phyloP scores from a whole-genome alignment of 106 monocot genomes.

The Platanthera zijinensis region DNA sequence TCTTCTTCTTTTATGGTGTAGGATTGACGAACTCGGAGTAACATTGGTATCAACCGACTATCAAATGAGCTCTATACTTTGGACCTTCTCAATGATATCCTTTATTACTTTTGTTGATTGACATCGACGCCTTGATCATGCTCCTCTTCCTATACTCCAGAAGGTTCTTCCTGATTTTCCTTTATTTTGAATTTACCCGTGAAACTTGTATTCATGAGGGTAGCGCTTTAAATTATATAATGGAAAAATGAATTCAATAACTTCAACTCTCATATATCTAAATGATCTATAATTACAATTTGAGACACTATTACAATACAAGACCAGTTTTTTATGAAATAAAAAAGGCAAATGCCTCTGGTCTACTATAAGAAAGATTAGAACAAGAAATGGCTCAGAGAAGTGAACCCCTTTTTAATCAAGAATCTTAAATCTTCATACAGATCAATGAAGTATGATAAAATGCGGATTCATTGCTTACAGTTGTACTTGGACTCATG shows the following conservation, averaged over 20 bases:
- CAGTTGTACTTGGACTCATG: conserved; percentile 98
- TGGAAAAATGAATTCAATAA: neutral
- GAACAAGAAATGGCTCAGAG: neutral
- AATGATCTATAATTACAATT: neutral
- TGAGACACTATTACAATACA: neutral
- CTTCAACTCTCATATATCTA: neutral
- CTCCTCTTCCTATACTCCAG: too few relatives aligned
- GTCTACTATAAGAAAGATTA: neutral
- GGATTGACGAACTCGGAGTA: too few relatives aligned
- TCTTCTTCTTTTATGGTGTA: too few relatives aligned
- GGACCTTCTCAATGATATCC: too few relatives aligned
- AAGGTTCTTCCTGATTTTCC: too few relatives aligned
- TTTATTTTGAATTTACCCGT: too few relatives aligned
- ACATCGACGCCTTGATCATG: too few relatives aligned
- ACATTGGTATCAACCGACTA: too few relatives aligned
- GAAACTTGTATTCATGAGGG: too few relatives aligned
- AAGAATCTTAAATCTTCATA: neutral
- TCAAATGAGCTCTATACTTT: too few relatives aligned
- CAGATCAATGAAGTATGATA: neutral
- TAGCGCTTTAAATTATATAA: neutral
- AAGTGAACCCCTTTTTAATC: neutral
- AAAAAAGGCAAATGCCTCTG: neutral
- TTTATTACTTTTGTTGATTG: too few relatives aligned
- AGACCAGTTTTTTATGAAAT: neutral
- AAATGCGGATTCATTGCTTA: conserved; percentile 30